Conservation (phyloP, 2,329 filamentous ascomycete genomes). For the Aureobasidium leucospermi region DNA sequence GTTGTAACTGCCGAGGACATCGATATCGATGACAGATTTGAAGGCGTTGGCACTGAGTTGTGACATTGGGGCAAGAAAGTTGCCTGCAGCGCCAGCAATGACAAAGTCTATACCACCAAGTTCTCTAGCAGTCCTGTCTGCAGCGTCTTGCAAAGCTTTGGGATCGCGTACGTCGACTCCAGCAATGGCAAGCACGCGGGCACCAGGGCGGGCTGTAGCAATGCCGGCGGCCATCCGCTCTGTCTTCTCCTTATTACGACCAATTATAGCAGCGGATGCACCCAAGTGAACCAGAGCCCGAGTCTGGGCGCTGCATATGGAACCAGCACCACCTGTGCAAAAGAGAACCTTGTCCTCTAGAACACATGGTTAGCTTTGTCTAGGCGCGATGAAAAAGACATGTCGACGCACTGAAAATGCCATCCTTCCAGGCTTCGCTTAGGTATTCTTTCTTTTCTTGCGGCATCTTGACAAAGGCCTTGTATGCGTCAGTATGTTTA, state of each 20-base stretch:
- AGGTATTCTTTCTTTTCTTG: slow-evolving; percentile 67
- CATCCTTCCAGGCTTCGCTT: slow-evolving; percentile 78
- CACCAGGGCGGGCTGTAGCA: slow-evolving; percentile 65
- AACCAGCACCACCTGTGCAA: slow-evolving; percentile 88
- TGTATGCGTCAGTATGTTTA: not conserved
- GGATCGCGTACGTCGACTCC: slow-evolving; percentile 60
- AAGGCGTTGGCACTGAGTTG: slow-evolving; percentile 83
- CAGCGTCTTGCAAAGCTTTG: slow-evolving; percentile 63
- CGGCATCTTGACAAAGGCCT: slow-evolving; percentile 46
- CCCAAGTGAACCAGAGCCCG: slow-evolving; percentile 84
- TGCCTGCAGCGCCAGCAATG: slow-evolving; percentile 91
- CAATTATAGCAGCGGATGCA: slow-evolving; percentile 88
- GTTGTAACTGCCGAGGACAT: slow-evolving; percentile 88
- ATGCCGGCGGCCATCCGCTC: slow-evolving; percentile 74
- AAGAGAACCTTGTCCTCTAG: slow-evolving; percentile 82
- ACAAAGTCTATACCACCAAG: slow-evolving; percentile 86
- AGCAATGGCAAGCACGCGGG: slow-evolving; percentile 81
- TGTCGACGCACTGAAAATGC: slow-evolving; percentile 64
- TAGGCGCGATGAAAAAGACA: not conserved
- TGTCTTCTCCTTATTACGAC: slow-evolving; percentile 83
- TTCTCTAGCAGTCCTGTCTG: slow-evolving; percentile 71
- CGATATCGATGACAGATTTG: slow-evolving; percentile 93
- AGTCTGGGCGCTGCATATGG: slow-evolving; percentile 91
- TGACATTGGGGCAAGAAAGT: slow-evolving; percentile 82
- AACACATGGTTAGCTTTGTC: not conserved